These are phyloP conservation scores for Inonotus obliquus DNA, from an alignment of 1,284 basidiomycete species.

Conservation along the genomic window DNA sequence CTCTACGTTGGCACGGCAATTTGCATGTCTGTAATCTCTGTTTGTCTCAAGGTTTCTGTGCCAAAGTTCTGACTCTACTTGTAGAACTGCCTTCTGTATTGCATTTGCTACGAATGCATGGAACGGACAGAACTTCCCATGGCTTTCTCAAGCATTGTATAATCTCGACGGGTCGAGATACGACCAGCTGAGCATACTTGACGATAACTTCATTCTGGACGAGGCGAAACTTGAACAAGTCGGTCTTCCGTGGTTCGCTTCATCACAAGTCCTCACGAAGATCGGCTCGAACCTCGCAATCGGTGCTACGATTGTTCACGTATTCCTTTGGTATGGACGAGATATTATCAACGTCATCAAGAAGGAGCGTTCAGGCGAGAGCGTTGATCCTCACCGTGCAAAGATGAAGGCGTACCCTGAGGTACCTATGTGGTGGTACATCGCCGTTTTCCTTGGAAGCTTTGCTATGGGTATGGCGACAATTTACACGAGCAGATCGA, in stretches of 20 bases:
- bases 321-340: slow-evolving; percentile 46
- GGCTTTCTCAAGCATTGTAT: slow-evolving; percentile 40
- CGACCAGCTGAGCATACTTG: slow-evolving; percentile 36
- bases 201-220: slow-evolving; percentile 25
- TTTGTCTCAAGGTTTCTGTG: slow-evolving; percentile 30
- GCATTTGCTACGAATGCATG: slow-evolving; percentile 30
- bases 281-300: slow-evolving; percentile 29
- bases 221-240: slow-evolving; percentile 6
- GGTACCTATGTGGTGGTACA: slow-evolving; percentile 62
- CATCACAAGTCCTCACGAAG: slow-evolving; percentile 37
- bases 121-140: slow-evolving; percentile 36
- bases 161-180: slow-evolving; percentile 36
- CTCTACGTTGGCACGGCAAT: slow-evolving; percentile 28
- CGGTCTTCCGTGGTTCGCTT: slow-evolving; percentile 42
- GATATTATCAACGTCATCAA: slow-evolving; percentile 39
- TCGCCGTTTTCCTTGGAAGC: slow-evolving; percentile 37
- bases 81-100: slow-evolving; percentile 28
- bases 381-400: slow-evolving; percentile 35
- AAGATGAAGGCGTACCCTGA: slow-evolving; percentile 59
- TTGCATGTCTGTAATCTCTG: slow-evolving; percentile 26
- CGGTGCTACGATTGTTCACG: slow-evolving; percentile 40
- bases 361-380: slow-evolving; percentile 24
- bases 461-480: slow-evolving; percentile 47
- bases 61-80: slow-evolving; percentile 37
- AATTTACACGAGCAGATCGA: slow-evolving; percentile 48